Evolutionary conservation across 1,284 basidiomycete genomes (phyloP).

Genomic region (Nidula niveotomentosa): DNA sequence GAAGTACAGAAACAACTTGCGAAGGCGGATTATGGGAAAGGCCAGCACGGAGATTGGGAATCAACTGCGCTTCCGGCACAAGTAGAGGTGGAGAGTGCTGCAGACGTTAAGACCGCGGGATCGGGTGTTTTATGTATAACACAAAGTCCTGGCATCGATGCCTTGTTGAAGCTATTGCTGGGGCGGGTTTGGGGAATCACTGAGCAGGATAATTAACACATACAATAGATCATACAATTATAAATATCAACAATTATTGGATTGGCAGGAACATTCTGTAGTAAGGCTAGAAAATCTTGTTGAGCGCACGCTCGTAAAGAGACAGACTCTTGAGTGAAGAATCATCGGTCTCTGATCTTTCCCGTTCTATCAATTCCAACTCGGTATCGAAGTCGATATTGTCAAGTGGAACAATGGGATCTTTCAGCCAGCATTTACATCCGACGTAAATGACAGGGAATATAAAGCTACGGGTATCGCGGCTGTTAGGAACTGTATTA

Average conservation of each 20-base stretch:
- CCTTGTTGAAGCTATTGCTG: conserved; percentile 46
- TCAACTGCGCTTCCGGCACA: conserved; percentile 52
- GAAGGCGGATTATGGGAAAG: conserved; percentile 17
- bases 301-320: too few relatives aligned
- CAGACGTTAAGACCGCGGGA: conserved; percentile 5
- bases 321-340: not conserved
- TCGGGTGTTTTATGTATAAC: conserved; percentile 52
- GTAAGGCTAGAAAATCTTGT: too few relatives aligned
- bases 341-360: conserved; percentile 1
- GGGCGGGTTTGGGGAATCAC: conserved; percentile 56
- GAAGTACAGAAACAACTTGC: conserved; percentile 56
- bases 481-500: too few relatives aligned
- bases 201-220: not conserved
- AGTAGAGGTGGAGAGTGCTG: conserved; percentile 44
- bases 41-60: conserved; percentile 37
- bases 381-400: conserved; percentile 18
- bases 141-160: conserved; percentile 55
- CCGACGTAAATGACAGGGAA: conserved; percentile 18
- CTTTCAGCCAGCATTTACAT: conserved; percentile 17
- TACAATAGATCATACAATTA: too few relatives aligned
- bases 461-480: conserved; percentile 12
- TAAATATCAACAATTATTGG: too few relatives aligned
- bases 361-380: conserved; percentile 8
- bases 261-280: too few relatives aligned
- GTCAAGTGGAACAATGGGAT: conserved; percentile 13